Evolutionary conservation across 768 basidiomycete genomes (phyloP), one percentile per base, ranked within the genome.

Genomic region (Coprinopsis cinerea): DNA sequence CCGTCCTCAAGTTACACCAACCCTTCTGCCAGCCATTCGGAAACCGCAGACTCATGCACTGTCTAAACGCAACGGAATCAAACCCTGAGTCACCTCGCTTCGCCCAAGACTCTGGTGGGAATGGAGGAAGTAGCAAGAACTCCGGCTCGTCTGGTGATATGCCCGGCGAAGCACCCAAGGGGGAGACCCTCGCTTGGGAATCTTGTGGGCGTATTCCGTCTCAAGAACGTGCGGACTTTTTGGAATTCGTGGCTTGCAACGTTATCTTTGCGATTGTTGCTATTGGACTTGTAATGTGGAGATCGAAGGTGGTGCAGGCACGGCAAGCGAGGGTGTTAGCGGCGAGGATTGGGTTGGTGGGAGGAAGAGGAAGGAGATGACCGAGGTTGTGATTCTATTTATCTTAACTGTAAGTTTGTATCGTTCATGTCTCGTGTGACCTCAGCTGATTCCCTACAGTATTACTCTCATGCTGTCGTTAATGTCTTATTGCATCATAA

Each of bases 21-120:
- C 92, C 93, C 1, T 95, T 88, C 66, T 97, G 93, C 67, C 83
- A 89, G 61, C 93, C 94, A n/a, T 95, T 92, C 61, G 94, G 94
- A 45, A 94, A 94, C 67, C 82, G 94, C 20, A 82, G 89, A 17
- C 76, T 92, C 34, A 76, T 94, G 72, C 93, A 93, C 62, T 97
- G 93, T 53, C 61, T 79, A 27, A 77, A 75, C 55, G 57, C 64
- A 43, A 67, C 59, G 41, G 44, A 27, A 11, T 5, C 15, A 64
- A 66, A 28, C 18, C 54, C 44, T 65, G 58, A 14, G 55, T 59
- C 32, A 54, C 61, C 52, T 52, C 25, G 48, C 17, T 27, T 22
- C 36, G 48, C 46, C 47, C 11, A 48, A 36, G 6, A 13, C 18
- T n/a, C n/a, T n/a, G n/a, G n/a, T n/a, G n/a, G n/a, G n/a, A n/a